Conservation (phyloP, 129 eudicot genomes). For the Helianthus annuus region DNA sequence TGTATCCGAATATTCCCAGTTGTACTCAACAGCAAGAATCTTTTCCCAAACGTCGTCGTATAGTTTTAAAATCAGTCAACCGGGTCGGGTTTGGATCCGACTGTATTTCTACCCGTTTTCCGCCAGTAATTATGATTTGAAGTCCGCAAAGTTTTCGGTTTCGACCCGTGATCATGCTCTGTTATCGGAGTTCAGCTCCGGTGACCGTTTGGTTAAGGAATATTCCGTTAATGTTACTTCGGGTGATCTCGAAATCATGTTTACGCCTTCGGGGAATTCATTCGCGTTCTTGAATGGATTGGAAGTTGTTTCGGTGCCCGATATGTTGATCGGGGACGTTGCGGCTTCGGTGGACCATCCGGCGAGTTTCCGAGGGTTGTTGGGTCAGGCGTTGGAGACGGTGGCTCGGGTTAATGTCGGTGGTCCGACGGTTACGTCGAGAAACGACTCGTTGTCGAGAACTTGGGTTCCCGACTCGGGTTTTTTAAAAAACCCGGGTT, state of each 20-base stretch:
- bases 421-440: slow-evolving; percentile 60
- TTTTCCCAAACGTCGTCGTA: slow-evolving; percentile 57
- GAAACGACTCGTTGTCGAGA: slow-evolving; percentile 66
- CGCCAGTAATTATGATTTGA: slow-evolving; percentile 46
- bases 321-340: slow-evolving; percentile 55
- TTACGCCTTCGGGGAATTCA: slow-evolving; percentile 57
- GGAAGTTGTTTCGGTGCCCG: slow-evolving; percentile 78
- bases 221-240: slow-evolving; percentile 50
- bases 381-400: slow-evolving; percentile 53
- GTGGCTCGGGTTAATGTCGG: slow-evolving; percentile 80
- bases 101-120: slow-evolving; percentile 67
- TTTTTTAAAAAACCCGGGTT: slow-evolving; percentile 31
- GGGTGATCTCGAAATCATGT: slow-evolving; percentile 45
- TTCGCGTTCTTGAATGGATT: slow-evolving; percentile 71
- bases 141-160: slow-evolving; percentile 62
- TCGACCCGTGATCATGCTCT: slow-evolving; percentile 53
- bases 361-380: slow-evolving; percentile 44
- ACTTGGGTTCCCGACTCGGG: slow-evolving; percentile 66
- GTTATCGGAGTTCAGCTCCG: slow-evolving; percentile 50
- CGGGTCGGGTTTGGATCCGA: slow-evolving; percentile 92
- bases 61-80: slow-evolving; percentile 51
- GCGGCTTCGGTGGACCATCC: slow-evolving; percentile 48
- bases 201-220: slow-evolving; percentile 41
- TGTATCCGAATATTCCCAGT: slow-evolving; percentile 40
- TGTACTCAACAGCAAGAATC: slow-evolving; percentile 69